A percentile compares a stretch with the other conserved stretches of the same genome.
phyloP scores from a whole-genome alignment of 2,329 filamentous ascomycete species.

The Cladosporium sp. region DNA sequence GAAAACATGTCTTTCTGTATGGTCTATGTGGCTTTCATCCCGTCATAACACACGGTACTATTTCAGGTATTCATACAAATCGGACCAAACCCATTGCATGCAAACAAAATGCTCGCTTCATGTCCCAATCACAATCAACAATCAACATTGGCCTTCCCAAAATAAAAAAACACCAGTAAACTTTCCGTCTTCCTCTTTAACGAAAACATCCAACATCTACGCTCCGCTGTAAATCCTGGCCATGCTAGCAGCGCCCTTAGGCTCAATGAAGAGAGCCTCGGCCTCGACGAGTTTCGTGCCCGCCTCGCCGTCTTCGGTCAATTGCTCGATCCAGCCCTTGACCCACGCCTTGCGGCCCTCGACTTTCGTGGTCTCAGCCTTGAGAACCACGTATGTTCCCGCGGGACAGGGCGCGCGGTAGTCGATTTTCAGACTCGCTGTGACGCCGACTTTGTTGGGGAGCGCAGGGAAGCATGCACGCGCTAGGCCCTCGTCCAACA shows the following conservation, averaged over 20 bases:
- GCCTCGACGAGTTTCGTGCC: slow-evolving; percentile 70
- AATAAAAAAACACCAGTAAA: no score
- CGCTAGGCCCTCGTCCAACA: slow-evolving; percentile 85
- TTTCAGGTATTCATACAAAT: no score
- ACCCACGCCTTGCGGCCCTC: slow-evolving; percentile 96
- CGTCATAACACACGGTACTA: no score
- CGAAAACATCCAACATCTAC: not conserved
- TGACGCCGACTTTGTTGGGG: slow-evolving; percentile 80
- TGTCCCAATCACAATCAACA: no score
- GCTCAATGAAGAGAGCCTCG: slow-evolving; percentile 81
- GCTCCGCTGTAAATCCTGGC: slow-evolving; percentile 27
- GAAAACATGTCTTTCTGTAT: no score
- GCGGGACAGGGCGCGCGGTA: slow-evolving; percentile 79
- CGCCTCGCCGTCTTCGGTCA: slow-evolving; percentile 48
- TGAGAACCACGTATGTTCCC: slow-evolving; percentile 69
- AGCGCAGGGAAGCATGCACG: slow-evolving; percentile 83
- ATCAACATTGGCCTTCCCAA: no score
- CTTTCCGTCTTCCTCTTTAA: no score
- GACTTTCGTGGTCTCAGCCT: slow-evolving; percentile 74
- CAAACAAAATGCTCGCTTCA: no score
- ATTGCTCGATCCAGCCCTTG: slow-evolving; percentile 75
- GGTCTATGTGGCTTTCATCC: no score
- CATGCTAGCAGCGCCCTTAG: slow-evolving; percentile 65
- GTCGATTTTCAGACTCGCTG: slow-evolving; percentile 75
- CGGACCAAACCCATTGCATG: no score